Conservation (phyloP, 2,329 filamentous ascomycete species). For the Neonectria punicea region DNA sequence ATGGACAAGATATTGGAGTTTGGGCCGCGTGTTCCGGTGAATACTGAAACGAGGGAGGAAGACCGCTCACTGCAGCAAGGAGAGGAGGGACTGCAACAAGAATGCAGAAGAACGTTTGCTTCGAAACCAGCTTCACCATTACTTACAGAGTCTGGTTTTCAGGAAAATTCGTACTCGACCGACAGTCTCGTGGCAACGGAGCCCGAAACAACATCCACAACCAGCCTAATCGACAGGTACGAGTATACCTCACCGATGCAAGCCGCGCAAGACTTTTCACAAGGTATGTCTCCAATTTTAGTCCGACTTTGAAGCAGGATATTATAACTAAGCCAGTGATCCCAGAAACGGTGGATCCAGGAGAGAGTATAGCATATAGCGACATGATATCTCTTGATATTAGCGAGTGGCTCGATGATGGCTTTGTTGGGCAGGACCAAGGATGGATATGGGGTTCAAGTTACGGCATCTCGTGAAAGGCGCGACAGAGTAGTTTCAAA, state of each 20-base stretch:
- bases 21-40: background rate
- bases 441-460: constrained; percentile 27
- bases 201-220: background rate
- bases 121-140: background rate
- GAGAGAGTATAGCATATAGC: background rate
- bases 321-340: background rate
- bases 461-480: background rate
- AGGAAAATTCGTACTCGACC: background rate
- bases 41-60: background rate
- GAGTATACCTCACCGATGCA: background rate
- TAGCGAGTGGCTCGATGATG: background rate
- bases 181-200: background rate
- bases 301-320: background rate
- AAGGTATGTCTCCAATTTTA: background rate
- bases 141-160: background rate
- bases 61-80: background rate
- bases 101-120: background rate
- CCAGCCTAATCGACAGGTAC: background rate
- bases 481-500: background rate
- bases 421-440: constrained; percentile 19
- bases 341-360: background rate
- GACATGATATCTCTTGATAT: constrained; percentile 5
- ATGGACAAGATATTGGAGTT: constrained; percentile 33
- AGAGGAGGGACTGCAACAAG: background rate
- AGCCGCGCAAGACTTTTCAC: background rate